phyloP scores from a whole-genome alignment of 78 protist genomes.

The Dictyostelium discoideum region dicty_2.7 NC_007090.3:5336501-5337000 shows the following conservation, averaged over 20 bases:
- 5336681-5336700: neutral
- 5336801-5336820: conserved; percentile 20
- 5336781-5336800: neutral
- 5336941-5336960: neutral
- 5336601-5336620: conserved; percentile 6
- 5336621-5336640: neutral
- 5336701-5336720: neutral
- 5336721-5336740: conserved; percentile 39
- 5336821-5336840: conserved; percentile 59
- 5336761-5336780: conserved; percentile 38
- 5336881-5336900: conserved; percentile 9
- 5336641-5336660: neutral
- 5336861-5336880: neutral
- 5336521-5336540: neutral
- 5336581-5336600: neutral
- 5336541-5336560: conserved; percentile 8
- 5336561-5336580: neutral
- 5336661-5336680: neutral
- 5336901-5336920: neutral
- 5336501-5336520: neutral
- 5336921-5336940: neutral
- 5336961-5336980: conserved; percentile 6
- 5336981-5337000: conserved; percentile 56
- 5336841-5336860: conserved; percentile 21
- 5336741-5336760: conserved; percentile 40